phyloP scores from a whole-genome alignment of 2,329 filamentous ascomycete species.

The Apiospora rasikravindrae region DNA sequence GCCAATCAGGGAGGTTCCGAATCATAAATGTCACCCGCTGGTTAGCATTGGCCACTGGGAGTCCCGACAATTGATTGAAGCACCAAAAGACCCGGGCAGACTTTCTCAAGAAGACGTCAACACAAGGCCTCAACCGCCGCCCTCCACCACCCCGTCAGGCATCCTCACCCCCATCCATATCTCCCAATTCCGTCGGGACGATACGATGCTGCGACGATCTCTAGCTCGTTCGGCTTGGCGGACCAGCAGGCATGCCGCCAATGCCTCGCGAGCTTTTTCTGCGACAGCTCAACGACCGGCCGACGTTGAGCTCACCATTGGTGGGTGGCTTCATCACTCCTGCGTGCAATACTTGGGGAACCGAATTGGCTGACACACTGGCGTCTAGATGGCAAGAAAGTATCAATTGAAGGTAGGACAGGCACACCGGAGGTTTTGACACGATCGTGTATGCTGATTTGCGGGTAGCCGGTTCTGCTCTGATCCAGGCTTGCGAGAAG shows the following conservation, averaged over 20 bases:
- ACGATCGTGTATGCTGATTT: constrained; percentile 42
- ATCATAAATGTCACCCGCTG: constrained; percentile 15
- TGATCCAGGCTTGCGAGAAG: constrained; percentile 99
- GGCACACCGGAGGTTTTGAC: constrained; percentile 19
- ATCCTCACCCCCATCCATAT: constrained; percentile 42
- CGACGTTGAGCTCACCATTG: constrained; percentile 96
- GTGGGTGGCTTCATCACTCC: constrained; percentile 54
- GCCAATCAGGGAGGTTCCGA: background rate
- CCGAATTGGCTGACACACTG: constrained; percentile 29
- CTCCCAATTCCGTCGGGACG: constrained; percentile 58
- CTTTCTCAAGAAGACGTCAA: constrained; percentile 24
- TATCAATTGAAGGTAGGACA: constrained; percentile 88
- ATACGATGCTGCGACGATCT: constrained; percentile 72
- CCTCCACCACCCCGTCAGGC: constrained; percentile 28
- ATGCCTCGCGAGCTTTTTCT: constrained; percentile 79
- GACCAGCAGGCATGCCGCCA: constrained; percentile 62
- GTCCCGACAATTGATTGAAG: constrained; percentile 16
- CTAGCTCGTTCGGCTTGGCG: constrained; percentile 72
- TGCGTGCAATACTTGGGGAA: constrained; percentile 33
- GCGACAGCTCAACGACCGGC: constrained; percentile 79
- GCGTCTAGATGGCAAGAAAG: constrained; percentile 89
- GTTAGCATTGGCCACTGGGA: constrained; percentile 13
- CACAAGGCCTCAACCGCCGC: constrained; percentile 32
- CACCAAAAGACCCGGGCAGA: constrained; percentile 17
- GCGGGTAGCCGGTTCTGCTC: constrained; percentile 82